Percentiles rank a stretch among this genome's conserved stretches.
phyloP scores from a whole-genome alignment of 306 rosid species.

The Psophocarpus tetragonolobus region DNA sequence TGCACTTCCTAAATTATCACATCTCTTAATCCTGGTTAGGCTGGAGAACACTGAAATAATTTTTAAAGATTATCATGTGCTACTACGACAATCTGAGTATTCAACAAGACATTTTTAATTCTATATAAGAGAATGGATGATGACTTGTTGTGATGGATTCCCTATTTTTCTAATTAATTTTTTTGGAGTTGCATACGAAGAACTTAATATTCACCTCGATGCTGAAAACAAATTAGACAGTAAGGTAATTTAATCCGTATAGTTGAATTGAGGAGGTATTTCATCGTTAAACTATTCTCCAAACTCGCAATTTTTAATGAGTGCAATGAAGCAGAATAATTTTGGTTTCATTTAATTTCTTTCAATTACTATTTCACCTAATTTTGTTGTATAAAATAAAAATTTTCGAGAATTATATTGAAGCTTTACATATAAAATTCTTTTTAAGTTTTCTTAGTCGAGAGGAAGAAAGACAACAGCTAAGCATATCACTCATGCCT shows the following conservation, averaged over 20 bases:
- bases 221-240: background rate
- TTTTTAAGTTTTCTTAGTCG: background rate
- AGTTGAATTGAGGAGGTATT: background rate
- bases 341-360: background rate
- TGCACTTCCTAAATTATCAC: background rate
- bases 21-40: constrained; percentile 3
- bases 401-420: background rate
- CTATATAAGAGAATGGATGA: background rate
- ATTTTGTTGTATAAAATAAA: background rate
- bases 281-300: background rate
- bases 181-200: background rate
- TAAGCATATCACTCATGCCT: background rate
- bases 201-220: background rate
- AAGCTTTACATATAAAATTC: background rate
- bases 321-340: background rate
- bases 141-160: background rate
- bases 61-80: background rate
- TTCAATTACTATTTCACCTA: background rate
- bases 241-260: background rate
- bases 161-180: background rate
- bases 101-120: background rate
- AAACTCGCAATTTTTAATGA: background rate
- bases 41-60: background rate
- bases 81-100: background rate
- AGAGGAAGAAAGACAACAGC: background rate